These are phyloP conservation scores for Colletotrichum caudatum DNA, from an alignment of 2,329 filamentous ascomycete genomes.

Conservation along the genomic window DNA sequence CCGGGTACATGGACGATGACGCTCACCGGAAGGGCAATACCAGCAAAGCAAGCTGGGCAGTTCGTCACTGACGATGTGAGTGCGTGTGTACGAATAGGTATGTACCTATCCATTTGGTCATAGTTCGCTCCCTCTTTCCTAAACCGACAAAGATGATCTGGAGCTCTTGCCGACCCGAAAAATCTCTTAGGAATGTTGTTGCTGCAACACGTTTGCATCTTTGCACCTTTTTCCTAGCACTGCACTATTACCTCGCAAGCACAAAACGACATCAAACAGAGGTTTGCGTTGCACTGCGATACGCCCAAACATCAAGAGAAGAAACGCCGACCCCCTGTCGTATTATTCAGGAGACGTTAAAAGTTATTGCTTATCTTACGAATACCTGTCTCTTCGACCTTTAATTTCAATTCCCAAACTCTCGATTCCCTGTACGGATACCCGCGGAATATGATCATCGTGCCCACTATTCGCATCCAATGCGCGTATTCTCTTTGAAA, in stretches of 20 bases:
- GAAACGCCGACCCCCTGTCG: neutral
- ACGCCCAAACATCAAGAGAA: neutral
- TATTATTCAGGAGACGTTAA: slow-evolving; percentile 4
- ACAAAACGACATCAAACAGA: slow-evolving; percentile 1
- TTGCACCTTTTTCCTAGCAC: neutral
- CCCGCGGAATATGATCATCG: slow-evolving; percentile 24
- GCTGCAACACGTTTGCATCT: neutral
- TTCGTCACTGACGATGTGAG: neutral
- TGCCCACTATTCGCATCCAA: slow-evolving; percentile 33
- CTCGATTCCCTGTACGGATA: slow-evolving; percentile 2
- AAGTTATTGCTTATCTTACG: neutral
- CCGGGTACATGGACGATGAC: slow-evolving; percentile 32
- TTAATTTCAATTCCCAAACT: slow-evolving; percentile 30
- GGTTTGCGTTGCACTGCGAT: neutral
- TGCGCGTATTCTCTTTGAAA: slow-evolving; percentile 31
- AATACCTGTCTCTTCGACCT: slow-evolving; percentile 12
- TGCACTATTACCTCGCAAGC: neutral
- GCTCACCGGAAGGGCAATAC: slow-evolving; percentile 14
- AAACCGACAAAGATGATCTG: neutral
- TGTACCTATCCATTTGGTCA: neutral
- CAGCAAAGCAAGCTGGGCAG: neutral
- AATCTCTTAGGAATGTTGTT: neutral
- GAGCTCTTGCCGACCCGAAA: neutral
- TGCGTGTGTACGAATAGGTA: too few relatives aligned
- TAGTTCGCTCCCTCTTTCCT: neutral